phyloP scores from a whole-genome alignment of 2,329 filamentous ascomycete species.

The Calonectria pseudoturangicola region DNA sequence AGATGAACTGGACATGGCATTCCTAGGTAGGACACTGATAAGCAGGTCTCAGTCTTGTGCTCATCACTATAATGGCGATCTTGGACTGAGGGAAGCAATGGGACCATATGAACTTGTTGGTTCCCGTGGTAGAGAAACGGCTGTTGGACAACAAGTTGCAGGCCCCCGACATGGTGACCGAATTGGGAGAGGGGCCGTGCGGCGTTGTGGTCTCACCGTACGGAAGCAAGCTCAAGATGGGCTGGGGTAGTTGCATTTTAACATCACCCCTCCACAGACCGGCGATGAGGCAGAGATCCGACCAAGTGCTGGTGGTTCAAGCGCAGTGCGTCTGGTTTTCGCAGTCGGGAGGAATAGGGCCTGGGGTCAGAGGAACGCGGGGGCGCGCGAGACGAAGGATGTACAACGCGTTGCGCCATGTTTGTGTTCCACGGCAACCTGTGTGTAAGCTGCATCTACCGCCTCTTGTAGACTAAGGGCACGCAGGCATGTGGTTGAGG shows the following conservation, averaged over 20 bases:
- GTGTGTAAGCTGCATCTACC: slow-evolving; percentile 42
- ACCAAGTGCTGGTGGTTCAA: slow-evolving; percentile 43
- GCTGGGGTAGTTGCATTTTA: slow-evolving; percentile 32
- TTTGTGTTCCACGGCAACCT: slow-evolving; percentile 51
- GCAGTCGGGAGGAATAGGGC: slow-evolving; percentile 45
- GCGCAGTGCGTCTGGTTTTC: slow-evolving; percentile 40
- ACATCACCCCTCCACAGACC: slow-evolving; percentile 42
- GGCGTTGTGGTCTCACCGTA: slow-evolving; percentile 28
- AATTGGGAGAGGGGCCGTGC: slow-evolving; percentile 27
- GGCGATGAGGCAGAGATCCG: slow-evolving; percentile 52
- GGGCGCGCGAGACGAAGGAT: slow-evolving; percentile 52
- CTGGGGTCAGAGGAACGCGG: slow-evolving; percentile 43
- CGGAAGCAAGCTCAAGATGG: slow-evolving; percentile 33
- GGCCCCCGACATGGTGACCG: slow-evolving; percentile 43
- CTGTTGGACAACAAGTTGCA: slow-evolving; percentile 25
- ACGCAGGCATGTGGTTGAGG: slow-evolving; percentile 34
- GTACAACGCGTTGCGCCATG: slow-evolving; percentile 49
- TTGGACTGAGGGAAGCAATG: slow-evolving; percentile 3
- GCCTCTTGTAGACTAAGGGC: slow-evolving; percentile 28
- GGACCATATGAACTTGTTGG: slow-evolving; percentile 16
- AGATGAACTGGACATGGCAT: slow-evolving; percentile 15
- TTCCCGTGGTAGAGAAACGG: slow-evolving; percentile 39
- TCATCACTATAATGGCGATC: slow-evolving; percentile 3
- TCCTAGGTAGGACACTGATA: slow-evolving; percentile 31
- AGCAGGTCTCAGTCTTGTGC: slow-evolving; percentile 47